These are phyloP conservation scores for Sclerospora graminicola DNA, from an alignment of 352 stramenopile species.

Conservation along the genomic window DNA sequence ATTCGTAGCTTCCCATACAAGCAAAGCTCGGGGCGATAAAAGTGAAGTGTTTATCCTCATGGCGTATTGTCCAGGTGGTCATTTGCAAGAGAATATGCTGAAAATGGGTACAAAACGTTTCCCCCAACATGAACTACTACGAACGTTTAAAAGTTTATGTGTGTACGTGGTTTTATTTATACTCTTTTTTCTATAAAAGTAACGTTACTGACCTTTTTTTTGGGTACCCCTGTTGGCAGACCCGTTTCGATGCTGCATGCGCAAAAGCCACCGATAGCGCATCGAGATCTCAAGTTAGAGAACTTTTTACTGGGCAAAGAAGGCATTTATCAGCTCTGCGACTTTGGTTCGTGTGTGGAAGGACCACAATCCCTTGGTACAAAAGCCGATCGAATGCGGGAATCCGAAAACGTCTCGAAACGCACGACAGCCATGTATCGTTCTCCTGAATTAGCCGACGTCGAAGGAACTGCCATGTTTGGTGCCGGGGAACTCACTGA, in stretches of 20 bases:
- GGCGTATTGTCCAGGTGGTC: slow-evolving; percentile 92
- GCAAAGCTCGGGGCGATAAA: no score
- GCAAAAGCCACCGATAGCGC: slow-evolving; percentile 87
- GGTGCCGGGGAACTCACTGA: slow-evolving; percentile 87
- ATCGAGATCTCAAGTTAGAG: slow-evolving; percentile 96
- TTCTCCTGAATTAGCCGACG: slow-evolving; percentile 94
- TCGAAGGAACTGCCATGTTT: slow-evolving; percentile 88
- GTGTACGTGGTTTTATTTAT: slow-evolving; percentile 36
- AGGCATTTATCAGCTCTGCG: slow-evolving; percentile 90
- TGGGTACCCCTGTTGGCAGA: no score
- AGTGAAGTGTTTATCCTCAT: slow-evolving; percentile 93
- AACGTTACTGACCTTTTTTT: no score
- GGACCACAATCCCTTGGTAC: slow-evolving; percentile 65
- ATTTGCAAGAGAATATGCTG: slow-evolving; percentile 90
- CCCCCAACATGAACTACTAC: slow-evolving; percentile 51
- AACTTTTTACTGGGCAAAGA: slow-evolving; percentile 91
- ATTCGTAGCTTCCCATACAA: no score
- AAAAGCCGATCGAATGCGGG: slow-evolving; percentile 73
- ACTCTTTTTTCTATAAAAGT: no score
- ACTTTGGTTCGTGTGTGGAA: slow-evolving; percentile 91
- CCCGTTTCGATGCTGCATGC: no score
- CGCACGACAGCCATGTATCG: slow-evolving; percentile 97
- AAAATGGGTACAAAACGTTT: slow-evolving; percentile 75
- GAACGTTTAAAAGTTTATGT: slow-evolving; percentile 62
- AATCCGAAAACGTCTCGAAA: slow-evolving; percentile 92